Evolutionary conservation across 139 green algal genomes (phyloP).

Genomic region (Closterium sp.): DNA sequence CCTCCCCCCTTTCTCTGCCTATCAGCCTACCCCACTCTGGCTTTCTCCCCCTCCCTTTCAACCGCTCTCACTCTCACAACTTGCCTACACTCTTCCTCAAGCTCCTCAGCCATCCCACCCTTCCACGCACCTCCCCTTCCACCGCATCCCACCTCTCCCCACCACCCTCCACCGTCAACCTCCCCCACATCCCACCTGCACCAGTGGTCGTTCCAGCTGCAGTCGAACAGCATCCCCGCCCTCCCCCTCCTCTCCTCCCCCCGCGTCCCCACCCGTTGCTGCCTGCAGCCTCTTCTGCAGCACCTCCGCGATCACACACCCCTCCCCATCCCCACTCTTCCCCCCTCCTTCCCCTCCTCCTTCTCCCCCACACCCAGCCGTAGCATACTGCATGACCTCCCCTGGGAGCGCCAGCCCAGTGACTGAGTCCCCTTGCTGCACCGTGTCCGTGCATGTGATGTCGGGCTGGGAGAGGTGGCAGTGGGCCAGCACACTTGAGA

Average conservation of each 20-base stretch:
- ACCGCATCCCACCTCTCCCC: too few species aligned
- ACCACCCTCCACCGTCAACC: too few species aligned
- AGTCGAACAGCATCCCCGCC: not conserved
- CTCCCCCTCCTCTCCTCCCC: not conserved
- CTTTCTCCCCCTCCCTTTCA: too few species aligned
- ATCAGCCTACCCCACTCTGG: too few species aligned
- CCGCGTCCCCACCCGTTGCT: too few species aligned
- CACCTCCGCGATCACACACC: not conserved
- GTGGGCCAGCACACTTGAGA: not conserved
- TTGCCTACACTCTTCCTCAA: too few species aligned
- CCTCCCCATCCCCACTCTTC: not conserved
- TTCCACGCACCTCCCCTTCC: too few species aligned
- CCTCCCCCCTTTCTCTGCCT: too few species aligned
- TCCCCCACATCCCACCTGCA: not conserved
- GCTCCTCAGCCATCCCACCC: too few species aligned
- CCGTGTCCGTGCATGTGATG: not conserved
- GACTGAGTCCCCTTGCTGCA: not conserved
- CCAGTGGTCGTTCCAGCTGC: not conserved
- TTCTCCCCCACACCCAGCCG: too few species aligned
- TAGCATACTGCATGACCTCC: not conserved
- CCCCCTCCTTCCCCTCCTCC: not conserved
- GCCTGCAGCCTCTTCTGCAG: not conserved
- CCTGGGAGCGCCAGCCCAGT: not conserved
- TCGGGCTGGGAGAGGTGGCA: not conserved
- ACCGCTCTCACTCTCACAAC: too few species aligned